Percentiles rank a stretch among this genome's conserved stretches.
These are phyloP conservation scores for Metschnikowia peoriensis DNA, from an alignment of 805 yeast species.

Conservation along the genomic window DNA sequence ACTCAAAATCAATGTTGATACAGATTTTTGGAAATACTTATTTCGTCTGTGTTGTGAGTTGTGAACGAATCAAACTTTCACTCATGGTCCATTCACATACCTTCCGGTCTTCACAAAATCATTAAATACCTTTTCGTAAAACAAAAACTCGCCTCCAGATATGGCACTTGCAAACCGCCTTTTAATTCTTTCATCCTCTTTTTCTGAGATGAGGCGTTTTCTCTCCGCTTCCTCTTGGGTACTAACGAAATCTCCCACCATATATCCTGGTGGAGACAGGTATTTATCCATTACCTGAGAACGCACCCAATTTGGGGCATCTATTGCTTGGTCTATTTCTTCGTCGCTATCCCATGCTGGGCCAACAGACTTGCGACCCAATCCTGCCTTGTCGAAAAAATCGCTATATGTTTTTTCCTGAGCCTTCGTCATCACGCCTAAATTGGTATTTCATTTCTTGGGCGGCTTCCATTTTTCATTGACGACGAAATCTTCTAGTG, in stretches of 20 bases:
- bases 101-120: conserved; percentile 21
- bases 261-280: conserved; percentile 41
- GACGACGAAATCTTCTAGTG: conserved; percentile 35
- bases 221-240: conserved; percentile 31
- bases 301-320: conserved; percentile 13
- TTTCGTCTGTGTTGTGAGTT: background rate
- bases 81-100: conserved; percentile 8
- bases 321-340: conserved; percentile 5
- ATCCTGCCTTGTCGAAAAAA: conserved; percentile 19
- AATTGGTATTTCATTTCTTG: conserved; percentile 13
- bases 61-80: background rate
- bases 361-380: conserved; percentile 14
- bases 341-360: conserved; percentile 21
- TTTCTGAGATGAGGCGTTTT: conserved; percentile 17
- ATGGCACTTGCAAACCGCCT: conserved; percentile 29
- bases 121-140: conserved; percentile 31
- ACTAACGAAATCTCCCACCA: conserved; percentile 36
- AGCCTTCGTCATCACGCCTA: conserved; percentile 21
- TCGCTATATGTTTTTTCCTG: conserved; percentile 19
- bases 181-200: conserved; percentile 28
- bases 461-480: conserved; percentile 25
- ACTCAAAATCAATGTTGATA: too few relatives aligned
- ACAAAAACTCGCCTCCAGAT: conserved; percentile 32
- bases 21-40: too few relatives aligned
- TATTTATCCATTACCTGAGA: conserved; percentile 37